Conservation (phyloP, 169 alveolate genomes). For the Plasmodium chabaudi region DNA sequence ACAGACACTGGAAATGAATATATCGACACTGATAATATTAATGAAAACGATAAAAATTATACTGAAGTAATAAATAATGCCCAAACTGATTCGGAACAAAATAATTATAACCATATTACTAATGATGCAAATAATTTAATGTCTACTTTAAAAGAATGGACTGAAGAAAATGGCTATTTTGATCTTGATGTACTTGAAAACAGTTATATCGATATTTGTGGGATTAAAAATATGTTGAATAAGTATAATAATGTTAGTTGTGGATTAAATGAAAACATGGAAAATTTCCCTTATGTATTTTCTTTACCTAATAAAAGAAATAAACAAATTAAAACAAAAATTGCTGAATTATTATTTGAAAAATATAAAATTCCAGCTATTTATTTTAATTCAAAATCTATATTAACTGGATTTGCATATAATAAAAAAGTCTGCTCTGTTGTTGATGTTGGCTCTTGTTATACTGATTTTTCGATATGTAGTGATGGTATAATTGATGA, state of each 20-base stretch:
- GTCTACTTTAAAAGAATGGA: constrained; percentile 17
- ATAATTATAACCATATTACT: not conserved
- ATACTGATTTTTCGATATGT: constrained; percentile 52
- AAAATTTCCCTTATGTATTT: constrained; percentile 33
- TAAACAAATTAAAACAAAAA: constrained; percentile 37
- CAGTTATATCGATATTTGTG: constrained; percentile 17
- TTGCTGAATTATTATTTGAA: constrained; percentile 47
- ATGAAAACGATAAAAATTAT: not conserved
- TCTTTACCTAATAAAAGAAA: constrained; percentile 65
- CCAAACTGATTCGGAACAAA: not conserved
- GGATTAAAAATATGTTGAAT: constrained; percentile 51
- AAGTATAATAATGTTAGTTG: constrained; percentile 40
- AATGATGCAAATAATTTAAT: not conserved
- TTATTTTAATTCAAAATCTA: constrained; percentile 39
- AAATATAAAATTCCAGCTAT: constrained; percentile 50
- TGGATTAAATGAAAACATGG: constrained; percentile 58
- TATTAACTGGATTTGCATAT: constrained; percentile 53
- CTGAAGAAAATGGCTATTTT: constrained; percentile 22
- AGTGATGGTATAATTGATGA: constrained; percentile 47
- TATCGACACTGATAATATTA: not conserved
- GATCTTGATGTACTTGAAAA: constrained; percentile 33
- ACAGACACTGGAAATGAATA: constrained; percentile 29
- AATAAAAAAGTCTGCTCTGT: constrained; percentile 45
- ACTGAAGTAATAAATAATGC: not conserved
- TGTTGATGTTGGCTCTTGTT: constrained; percentile 60